These are phyloP conservation scores for Cladosporium halotolerans DNA, from an alignment of 2,329 filamentous ascomycete genomes.

Conservation along the genomic window DNA sequence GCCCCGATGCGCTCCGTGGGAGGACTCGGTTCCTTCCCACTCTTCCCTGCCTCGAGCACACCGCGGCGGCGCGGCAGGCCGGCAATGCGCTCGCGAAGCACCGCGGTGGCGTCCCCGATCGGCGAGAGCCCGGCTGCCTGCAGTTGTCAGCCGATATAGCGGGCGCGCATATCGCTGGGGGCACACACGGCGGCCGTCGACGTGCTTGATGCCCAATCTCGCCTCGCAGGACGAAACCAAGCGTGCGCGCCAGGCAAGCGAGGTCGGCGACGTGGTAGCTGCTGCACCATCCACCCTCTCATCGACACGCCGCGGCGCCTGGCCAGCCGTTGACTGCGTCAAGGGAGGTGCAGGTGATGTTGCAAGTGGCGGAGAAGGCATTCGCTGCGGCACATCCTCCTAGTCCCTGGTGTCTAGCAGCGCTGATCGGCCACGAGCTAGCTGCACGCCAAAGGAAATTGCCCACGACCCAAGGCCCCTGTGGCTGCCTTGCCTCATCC, in stretches of 20 bases:
- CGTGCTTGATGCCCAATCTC: constrained; percentile 7
- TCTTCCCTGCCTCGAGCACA: too few species aligned
- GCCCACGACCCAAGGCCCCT: background rate
- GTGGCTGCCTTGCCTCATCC: constrained; percentile 6
- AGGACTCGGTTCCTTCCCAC: too few species aligned
- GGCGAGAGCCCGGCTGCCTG: background rate
- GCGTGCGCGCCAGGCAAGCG: background rate
- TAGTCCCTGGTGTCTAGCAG: background rate
- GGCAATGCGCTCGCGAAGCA: background rate
- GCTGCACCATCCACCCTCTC: background rate
- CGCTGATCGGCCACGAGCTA: constrained; percentile 2
- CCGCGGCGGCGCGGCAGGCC: background rate
- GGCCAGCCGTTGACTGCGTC: background rate
- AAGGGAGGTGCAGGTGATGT: constrained; percentile 6
- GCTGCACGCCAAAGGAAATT: constrained; percentile 5
- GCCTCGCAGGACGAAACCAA: background rate
- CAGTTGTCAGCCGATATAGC: background rate
- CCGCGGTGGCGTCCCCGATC: background rate
- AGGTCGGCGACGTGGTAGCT: too few species aligned
- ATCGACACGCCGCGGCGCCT: constrained; percentile 3
- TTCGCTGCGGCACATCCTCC: constrained; percentile 8
- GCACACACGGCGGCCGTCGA: background rate
- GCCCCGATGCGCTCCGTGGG: too few species aligned
- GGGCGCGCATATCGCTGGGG: background rate
- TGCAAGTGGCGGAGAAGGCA: constrained; percentile 1